Evolutionary conservation across 2,329 filamentous ascomycete genomes (phyloP).

Genomic region (Phoma herbarum): DNA sequence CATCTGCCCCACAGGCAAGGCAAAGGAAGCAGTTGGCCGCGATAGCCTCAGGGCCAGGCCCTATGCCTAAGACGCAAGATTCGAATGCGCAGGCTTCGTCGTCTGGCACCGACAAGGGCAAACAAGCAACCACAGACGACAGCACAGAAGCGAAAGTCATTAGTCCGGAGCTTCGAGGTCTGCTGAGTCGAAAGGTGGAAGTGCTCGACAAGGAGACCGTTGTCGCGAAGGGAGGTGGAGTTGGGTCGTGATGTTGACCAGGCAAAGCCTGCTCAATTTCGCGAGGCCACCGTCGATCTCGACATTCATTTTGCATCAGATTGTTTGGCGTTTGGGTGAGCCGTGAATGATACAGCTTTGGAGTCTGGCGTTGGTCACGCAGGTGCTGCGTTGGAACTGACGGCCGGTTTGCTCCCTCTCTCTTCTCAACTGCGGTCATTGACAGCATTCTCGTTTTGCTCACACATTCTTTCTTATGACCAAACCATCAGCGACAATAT

Average conservation of each 20-base stretch:
- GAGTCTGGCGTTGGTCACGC: slow-evolving; percentile 7
- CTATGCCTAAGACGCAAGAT: slow-evolving; percentile 29
- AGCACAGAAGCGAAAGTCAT: slow-evolving; percentile 63
- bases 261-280: no score
- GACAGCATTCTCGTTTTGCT: neutral
- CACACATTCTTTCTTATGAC: slow-evolving; percentile 2
- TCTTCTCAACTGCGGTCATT: neutral
- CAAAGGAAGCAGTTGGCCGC: slow-evolving; percentile 57
- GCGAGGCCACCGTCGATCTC: neutral
- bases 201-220: slow-evolving; percentile 58
- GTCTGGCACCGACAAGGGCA: slow-evolving; percentile 45
- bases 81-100: slow-evolving; percentile 34
- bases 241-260: slow-evolving; percentile 17
- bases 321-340: slow-evolving; percentile 13
- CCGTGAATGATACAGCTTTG: slow-evolving; percentile 6
- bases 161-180: slow-evolving; percentile 67
- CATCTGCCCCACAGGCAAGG: slow-evolving; percentile 60
- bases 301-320: slow-evolving; percentile 12
- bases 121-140: slow-evolving; percentile 42
- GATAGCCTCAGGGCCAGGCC: slow-evolving; percentile 43
- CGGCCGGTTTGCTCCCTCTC: slow-evolving; percentile 3
- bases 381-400: slow-evolving; percentile 1
- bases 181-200: slow-evolving; percentile 69
- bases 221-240: slow-evolving; percentile 26
- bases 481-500: neutral